Evolutionary conservation across 805 yeast genomes (phyloP), one percentile per base, ranked within the genome.

Genomic region (Grigorovia jiainica): DNA sequence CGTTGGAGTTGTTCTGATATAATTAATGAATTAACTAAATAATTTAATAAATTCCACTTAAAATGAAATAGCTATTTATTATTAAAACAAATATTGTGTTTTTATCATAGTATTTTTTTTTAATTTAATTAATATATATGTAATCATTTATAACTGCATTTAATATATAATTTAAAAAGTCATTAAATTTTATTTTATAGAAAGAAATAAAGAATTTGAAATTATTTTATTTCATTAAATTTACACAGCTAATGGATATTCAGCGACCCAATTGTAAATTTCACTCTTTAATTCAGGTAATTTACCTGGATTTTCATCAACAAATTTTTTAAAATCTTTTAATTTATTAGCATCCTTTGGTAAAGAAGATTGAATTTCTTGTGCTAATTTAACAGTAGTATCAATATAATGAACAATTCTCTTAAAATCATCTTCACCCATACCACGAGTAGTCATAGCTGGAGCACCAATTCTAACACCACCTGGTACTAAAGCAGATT

Each of bases 391-490:
- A 47, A 87, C 90, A 35, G 94, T 87, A 55, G 66, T 69, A 71
- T 82, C 87, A 65, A 86, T 84, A 75, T 79, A 89, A 50, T 72
- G 69, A 41, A 80, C 95, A 55, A 90, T 83, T 59, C 74, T 77
- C 55, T 66, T 74, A 66, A 90, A 92, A 62, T 92, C 97, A 46
- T 71, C 80, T 64, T 84, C 87, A 46, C 87, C 84, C 56, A 87
- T 77, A 52, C 98, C 98, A 72, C 98, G 86, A 45, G 97, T 86
- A 50, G 96, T 78, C 97, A 90, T 90, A 44, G 97, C 97, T 51
- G 98, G 98, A 40, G 98, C 84, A 60, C 98, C 98, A 48, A 90
- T 82, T 71, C 98, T 84, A 51, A 90, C 78, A 64, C 98, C 98
- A 56, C 95, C 90, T 63, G 98, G 97, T 50, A 87, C 90, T 50